A percentile compares a stretch with the other conserved stretches of the same genome.
Conservation (phyloP, 1,284 basidiomycete species). For the Coriolopsis trogii region DNA sequence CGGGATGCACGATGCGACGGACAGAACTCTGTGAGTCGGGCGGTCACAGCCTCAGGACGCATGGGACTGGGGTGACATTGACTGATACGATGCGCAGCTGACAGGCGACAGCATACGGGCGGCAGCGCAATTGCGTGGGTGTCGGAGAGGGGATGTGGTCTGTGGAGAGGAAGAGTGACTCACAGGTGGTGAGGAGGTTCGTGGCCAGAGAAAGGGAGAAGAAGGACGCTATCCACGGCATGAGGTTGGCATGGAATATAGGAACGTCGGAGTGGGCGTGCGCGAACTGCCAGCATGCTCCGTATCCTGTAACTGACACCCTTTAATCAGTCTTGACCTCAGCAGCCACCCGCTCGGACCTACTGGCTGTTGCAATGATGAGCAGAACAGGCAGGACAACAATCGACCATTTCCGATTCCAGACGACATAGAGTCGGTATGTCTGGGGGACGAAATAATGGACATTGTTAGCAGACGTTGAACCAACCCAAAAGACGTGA, state of each 20-base stretch:
- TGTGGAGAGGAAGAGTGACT: neutral
- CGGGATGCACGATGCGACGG: no score
- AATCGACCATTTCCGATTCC: constrained; percentile 16
- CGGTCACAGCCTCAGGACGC: no score
- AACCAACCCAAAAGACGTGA: no score
- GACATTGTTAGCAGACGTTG: no score
- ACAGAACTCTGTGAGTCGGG: no score
- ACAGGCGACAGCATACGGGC: neutral
- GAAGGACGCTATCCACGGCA: constrained; percentile 20
- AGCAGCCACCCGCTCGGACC: no score
- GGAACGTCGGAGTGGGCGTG: constrained; percentile 5
- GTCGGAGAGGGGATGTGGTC: neutral
- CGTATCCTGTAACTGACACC: constrained; percentile 14
- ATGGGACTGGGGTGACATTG: no score
- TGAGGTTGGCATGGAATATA: constrained; percentile 13
- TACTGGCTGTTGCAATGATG: constrained; percentile 12
- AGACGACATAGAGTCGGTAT: constrained; percentile 19
- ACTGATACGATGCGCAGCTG: neutral
- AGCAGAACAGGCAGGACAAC: constrained; percentile 8
- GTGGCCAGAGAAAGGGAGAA: constrained; percentile 18
- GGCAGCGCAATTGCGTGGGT: neutral
- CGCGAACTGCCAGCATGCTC: constrained; percentile 16
- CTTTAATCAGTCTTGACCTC: no score
- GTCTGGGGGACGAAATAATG: neutral
- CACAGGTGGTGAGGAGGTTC: constrained; percentile 17